Conservation (phyloP, 1,139 yeast genomes). For the Kurtzmaniella quercitrusa region DNA sequence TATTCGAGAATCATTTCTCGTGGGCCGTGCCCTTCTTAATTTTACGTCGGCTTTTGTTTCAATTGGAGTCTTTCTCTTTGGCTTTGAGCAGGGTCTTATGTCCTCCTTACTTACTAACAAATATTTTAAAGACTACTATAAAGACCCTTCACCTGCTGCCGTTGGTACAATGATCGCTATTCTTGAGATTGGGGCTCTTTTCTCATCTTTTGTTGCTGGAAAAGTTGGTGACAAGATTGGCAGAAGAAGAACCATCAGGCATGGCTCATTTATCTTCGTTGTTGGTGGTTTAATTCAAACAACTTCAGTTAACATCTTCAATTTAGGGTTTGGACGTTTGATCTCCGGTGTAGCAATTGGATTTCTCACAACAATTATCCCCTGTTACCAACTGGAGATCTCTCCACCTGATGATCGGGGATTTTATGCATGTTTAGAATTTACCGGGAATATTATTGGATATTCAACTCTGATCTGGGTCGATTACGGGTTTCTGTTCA, state of each 20-base stretch:
- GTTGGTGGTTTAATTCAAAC: constrained; percentile 80
- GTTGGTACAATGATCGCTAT: constrained; percentile 84
- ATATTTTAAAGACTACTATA: constrained; percentile 68
- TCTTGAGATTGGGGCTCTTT: constrained; percentile 77
- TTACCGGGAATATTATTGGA: constrained; percentile 87
- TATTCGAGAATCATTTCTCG: constrained; percentile 40
- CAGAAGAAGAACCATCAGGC: constrained; percentile 72
- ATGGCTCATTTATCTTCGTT: constrained; percentile 77
- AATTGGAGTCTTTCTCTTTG: constrained; percentile 56
- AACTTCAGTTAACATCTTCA: constrained; percentile 34
- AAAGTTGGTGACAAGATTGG: constrained; percentile 76
- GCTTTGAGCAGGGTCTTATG: constrained; percentile 63
- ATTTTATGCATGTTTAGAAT: constrained; percentile 84
- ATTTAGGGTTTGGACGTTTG: constrained; percentile 69
- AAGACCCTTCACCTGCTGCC: constrained; percentile 63
- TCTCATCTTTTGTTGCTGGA: constrained; percentile 75
- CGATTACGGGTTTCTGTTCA: constrained; percentile 72
- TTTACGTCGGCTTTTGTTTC: constrained; percentile 60
- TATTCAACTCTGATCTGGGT: constrained; percentile 89
- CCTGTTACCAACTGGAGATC: constrained; percentile 88
- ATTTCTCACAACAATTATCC: constrained; percentile 87
- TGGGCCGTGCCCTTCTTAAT: constrained; percentile 49
- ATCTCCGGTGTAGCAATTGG: constrained; percentile 90
- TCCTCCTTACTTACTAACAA: constrained; percentile 62
- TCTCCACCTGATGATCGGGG: constrained; percentile 90